Percentiles rank a stretch among this genome's conserved stretches.
Evolutionary conservation across 306 rosid genomes (phyloP).

Genomic region (Dryas drummondii): DNA sequence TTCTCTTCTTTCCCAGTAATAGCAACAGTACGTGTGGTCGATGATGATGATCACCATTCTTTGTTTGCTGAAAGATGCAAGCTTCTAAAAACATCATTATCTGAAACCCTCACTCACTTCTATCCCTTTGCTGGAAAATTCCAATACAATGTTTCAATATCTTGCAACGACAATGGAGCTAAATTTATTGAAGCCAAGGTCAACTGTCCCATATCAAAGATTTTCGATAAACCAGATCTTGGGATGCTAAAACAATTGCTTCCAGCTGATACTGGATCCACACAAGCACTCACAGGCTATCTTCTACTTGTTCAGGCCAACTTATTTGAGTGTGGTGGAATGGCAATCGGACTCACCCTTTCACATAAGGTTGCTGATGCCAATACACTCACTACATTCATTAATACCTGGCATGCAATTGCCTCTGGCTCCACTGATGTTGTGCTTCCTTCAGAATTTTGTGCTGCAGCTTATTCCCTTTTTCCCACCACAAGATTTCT

Average conservation of each 20-base stretch:
- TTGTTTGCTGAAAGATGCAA: background rate
- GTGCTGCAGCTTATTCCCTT: background rate
- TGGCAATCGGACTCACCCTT: no score
- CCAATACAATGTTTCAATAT: background rate
- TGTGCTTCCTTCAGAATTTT: background rate
- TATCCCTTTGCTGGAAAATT: conserved; percentile 19
- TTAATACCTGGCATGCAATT: background rate
- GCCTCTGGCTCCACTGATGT: background rate
- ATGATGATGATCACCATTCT: background rate
- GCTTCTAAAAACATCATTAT: background rate
- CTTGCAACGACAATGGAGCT: conserved; percentile 29
- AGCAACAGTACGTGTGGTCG: no score
- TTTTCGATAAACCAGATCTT: conserved; percentile 9
- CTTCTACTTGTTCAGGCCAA: background rate
- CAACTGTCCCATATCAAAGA: background rate
- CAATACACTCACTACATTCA: background rate
- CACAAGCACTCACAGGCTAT: background rate
- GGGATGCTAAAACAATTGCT: conserved; percentile 15
- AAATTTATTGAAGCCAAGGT: conserved; percentile 14
- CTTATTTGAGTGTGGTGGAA: background rate
- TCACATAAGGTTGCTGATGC: background rate
- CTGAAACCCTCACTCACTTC: conserved; percentile 20
- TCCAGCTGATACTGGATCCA: conserved; percentile 1
- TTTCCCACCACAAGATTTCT: background rate
- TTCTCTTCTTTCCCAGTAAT: conserved; percentile 12